These are phyloP conservation scores for Puccinia horiana DNA, from an alignment of 1,284 basidiomycete species.

Conservation along the genomic window DNA sequence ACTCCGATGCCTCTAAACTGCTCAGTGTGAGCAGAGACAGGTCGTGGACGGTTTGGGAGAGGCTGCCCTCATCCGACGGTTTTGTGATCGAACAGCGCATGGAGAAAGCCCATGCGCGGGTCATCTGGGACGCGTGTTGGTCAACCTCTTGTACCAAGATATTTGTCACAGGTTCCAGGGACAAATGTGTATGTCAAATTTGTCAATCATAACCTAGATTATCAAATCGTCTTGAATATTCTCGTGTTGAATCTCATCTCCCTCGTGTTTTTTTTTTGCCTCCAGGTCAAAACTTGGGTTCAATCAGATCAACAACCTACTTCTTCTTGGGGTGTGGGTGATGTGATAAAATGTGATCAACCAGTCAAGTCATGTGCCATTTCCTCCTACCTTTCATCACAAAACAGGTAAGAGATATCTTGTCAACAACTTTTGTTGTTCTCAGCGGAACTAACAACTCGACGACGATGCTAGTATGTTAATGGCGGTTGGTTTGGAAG, in stretches of 20 bases:
- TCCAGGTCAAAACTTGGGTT: constrained; percentile 41
- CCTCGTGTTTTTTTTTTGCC: not conserved
- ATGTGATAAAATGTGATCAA: constrained; percentile 31
- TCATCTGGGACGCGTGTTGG: constrained; percentile 95
- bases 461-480: constrained; percentile 23
- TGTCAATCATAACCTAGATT: constrained; percentile 49
- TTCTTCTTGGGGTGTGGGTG: constrained; percentile 17
- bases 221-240: not conserved
- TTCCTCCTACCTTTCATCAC: not conserved
- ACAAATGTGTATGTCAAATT: constrained; percentile 73
- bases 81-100: constrained; percentile 63
- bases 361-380: constrained; percentile 36
- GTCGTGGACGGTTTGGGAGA: constrained; percentile 78
- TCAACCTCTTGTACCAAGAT: constrained; percentile 66
- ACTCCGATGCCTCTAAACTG: constrained; percentile 74
- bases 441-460: not conserved
- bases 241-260: not conserved
- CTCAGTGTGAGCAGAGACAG: constrained; percentile 87
- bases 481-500: constrained; percentile 41
- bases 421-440: not conserved
- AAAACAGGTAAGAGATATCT: constrained; percentile 18
- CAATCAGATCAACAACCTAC: not conserved
- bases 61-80: constrained; percentile 52
- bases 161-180: constrained; percentile 91
- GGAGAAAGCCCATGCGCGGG: constrained; percentile 83